Evolutionary conservation across 768 basidiomycete species (phyloP).

Genomic region (Lentinula aciculospora): DNA sequence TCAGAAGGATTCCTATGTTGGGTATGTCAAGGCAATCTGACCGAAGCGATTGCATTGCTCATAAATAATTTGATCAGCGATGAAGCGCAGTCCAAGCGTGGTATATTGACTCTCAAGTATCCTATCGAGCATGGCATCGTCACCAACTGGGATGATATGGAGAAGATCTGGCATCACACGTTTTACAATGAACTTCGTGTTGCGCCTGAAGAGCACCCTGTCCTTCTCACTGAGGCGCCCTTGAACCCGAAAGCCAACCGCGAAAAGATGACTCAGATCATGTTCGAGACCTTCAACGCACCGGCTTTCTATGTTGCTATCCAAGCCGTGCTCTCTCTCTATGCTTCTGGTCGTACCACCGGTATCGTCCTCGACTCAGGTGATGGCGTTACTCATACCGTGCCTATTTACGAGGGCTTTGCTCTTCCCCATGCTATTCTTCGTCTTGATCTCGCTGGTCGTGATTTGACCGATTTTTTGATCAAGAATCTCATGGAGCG

Average conservation of each 20-base stretch:
- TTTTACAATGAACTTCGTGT: conserved; percentile 92
- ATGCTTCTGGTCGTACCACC: conserved; percentile 66
- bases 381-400: conserved; percentile 67
- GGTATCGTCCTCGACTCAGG: conserved; percentile 76
- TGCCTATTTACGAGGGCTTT: conserved; percentile 73
- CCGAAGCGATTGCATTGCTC: neutral
- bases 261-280: conserved; percentile 95
- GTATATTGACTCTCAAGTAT: conserved; percentile 67
- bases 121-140: conserved; percentile 70
- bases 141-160: conserved; percentile 76
- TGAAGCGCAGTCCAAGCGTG: conserved; percentile 70
- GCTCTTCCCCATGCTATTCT: conserved; percentile 64
- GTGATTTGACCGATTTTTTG: conserved; percentile 58
- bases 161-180: conserved; percentile 73
- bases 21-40: conserved; percentile 28
- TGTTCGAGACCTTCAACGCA: conserved; percentile 94
- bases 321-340: conserved; percentile 83
- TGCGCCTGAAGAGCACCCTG: conserved; percentile 89
- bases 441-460: conserved; percentile 61
- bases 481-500: conserved; percentile 87
- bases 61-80: conserved; percentile 43
- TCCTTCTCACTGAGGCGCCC: conserved; percentile 87
- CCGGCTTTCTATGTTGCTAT: conserved; percentile 91
- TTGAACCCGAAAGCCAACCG: conserved; percentile 91
- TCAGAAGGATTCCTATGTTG: conserved; percentile 74